Evolutionary conservation across 768 basidiomycete genomes (phyloP), one percentile per base, ranked within the genome.

Genomic region (Russula griseocarnosa): DNA sequence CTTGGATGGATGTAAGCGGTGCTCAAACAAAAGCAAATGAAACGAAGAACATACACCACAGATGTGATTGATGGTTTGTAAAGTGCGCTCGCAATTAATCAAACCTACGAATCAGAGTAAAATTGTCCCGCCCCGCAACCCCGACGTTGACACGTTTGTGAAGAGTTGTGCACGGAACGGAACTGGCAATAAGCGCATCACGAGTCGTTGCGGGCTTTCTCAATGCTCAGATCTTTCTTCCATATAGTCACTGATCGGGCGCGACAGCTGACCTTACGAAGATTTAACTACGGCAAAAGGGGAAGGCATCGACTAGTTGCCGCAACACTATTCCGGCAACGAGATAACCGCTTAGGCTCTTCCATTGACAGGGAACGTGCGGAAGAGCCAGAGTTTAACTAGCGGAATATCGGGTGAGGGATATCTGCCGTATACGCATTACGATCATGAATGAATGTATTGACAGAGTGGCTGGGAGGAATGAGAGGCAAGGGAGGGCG

Each of bases 11-110:
- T 46, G 20, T 22, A 30, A 28, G 46, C 46, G 61, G 20, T 38
- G 54, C 44, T 61, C 22, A 36, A 24, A 47, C 16, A 8, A 44
- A 24, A 53, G 44, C 59, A 61, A 46, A 53, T 61, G 32, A 61
- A 52, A 10, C n/a, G n/a, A 60, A 53, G 24, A 40, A 51, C n/a
- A 51, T 51, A 51, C n/a, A 51, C 32, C 16, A 38, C 46, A 32
- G 26, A 47, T 44, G 26, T 7, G 34, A 61, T 32, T 7, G 34
- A 61, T 32, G 30, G 16, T 20, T 13, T 42, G 26, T n/a, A 16
- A 28, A 6, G 32, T 30, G 38, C 44, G 14, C 14, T 50, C 49
- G 26, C 6, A 26, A 50, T 26, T 26, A 3, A 50, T 26, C 18
- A 3, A n/a, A 10, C 11, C 36, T 13, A 13, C 13, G 34, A 50